phyloP scores from a whole-genome alignment of 2,329 filamentous ascomycete genomes.

The Botrytis squamosa region DNA sequence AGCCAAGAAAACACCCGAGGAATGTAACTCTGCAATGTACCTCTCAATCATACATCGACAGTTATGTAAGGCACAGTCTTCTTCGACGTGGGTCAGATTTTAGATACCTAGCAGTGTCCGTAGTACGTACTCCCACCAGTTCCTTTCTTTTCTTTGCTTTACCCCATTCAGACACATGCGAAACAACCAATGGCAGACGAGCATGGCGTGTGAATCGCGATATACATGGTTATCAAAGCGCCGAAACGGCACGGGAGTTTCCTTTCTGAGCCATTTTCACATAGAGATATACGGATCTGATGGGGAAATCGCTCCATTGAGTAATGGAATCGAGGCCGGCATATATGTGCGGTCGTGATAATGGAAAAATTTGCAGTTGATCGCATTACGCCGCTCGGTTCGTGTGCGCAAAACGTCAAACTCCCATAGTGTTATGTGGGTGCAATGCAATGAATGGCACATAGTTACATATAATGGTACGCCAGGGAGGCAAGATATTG shows the following conservation, averaged over 20 bases:
- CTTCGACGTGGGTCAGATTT: slow-evolving; percentile 5
- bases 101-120: neutral
- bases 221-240: slow-evolving; percentile 6
- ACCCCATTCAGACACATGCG: neutral
- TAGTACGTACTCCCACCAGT: neutral
- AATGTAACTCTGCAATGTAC: slow-evolving; percentile 19
- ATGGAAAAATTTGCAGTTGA: neutral
- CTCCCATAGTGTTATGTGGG: neutral
- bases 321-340: neutral
- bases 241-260: slow-evolving; percentile 6
- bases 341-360: neutral
- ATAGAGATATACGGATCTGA: neutral
- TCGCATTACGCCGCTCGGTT: neutral
- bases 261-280: neutral
- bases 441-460: neutral
- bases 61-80: neutral
- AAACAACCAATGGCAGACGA: neutral
- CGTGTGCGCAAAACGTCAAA: neutral
- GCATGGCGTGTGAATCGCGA: neutral
- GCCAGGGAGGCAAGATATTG: neutral
- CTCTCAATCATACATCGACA: slow-evolving; percentile 2
- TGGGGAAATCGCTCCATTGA: neutral
- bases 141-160: neutral
- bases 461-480: neutral
- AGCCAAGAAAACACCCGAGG: neutral